Conservation (phyloP, 441 rosid species). For the Heliophila coronopifolia region DNA sequence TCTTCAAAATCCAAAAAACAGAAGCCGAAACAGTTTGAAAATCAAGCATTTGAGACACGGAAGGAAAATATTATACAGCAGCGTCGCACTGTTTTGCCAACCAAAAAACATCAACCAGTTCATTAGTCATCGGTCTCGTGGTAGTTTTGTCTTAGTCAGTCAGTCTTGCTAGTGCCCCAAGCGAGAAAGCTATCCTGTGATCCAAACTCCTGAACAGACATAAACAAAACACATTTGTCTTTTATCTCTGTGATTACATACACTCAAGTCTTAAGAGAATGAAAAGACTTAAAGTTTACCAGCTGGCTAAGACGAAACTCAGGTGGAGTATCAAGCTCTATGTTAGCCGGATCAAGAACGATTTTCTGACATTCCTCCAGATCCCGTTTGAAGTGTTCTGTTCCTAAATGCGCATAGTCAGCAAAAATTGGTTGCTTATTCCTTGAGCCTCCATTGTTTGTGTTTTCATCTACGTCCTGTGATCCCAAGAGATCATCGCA, state of each 20-base stretch:
- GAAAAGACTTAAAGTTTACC: slow-evolving; percentile 30
- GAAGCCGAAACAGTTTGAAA: background rate
- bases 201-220: slow-evolving; percentile 60
- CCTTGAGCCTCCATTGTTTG: slow-evolving; percentile 31
- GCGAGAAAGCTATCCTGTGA: slow-evolving; percentile 84
- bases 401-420: slow-evolving; percentile 65
- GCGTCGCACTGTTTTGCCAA: slow-evolving; percentile 9
- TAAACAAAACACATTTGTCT: background rate
- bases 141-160: slow-evolving; percentile 11
- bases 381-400: slow-evolving; percentile 72
- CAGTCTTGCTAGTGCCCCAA: slow-evolving; percentile 60
- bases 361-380: slow-evolving; percentile 78
- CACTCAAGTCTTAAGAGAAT: background rate
- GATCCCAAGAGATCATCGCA: slow-evolving; percentile 83
- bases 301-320: slow-evolving; percentile 92
- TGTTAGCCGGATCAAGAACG: slow-evolving; percentile 60
- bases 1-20: slow-evolving; percentile 4
- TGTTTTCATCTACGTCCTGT: slow-evolving; percentile 48
- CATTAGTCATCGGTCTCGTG: slow-evolving; percentile 3
- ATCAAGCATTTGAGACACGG: background rate
- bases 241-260: background rate
- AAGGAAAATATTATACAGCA: slow-evolving; percentile 9
- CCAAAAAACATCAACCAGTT: slow-evolving; percentile 15
- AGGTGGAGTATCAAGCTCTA: slow-evolving; percentile 86
- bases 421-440: slow-evolving; percentile 44